Evolutionary conservation across 148 eudicot genomes (phyloP).

Genomic region (Persicaria maculosa): DNA sequence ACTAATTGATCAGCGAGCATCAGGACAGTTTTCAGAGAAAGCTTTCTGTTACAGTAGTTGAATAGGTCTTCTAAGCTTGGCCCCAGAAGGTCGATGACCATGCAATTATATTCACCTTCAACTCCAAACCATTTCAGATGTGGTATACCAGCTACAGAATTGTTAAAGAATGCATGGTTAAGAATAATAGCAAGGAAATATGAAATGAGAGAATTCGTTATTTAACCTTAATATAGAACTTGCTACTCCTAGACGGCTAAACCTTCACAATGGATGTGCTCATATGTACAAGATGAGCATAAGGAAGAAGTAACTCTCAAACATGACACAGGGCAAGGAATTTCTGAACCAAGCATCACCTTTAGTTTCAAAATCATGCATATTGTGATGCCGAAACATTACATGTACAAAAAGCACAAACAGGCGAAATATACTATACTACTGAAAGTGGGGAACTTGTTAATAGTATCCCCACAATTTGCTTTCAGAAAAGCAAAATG

Average conservation of each 20-base stretch:
- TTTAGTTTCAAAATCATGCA: background rate
- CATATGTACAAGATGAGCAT: background rate
- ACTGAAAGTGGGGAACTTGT: background rate
- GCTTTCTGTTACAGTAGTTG: constrained; percentile 6
- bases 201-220: background rate
- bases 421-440: background rate
- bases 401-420: background rate
- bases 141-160: constrained; percentile 7
- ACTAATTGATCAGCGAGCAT: constrained; percentile 11
- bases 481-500: background rate
- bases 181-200: background rate
- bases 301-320: background rate
- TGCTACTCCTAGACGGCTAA: background rate
- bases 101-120: constrained; percentile 10
- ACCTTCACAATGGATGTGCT: background rate
- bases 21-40: constrained; percentile 6
- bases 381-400: background rate
- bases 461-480: background rate
- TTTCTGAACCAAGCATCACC: background rate
- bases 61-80: constrained; percentile 12
- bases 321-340: background rate
- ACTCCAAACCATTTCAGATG: constrained; percentile 11
- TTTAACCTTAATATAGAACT: background rate
- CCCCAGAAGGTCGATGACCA: constrained; percentile 10
- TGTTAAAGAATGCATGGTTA: background rate